Base-by-base conservation (phyloP, 768 basidiomycete genomes). In the Suillus clintonianus region DNA sequence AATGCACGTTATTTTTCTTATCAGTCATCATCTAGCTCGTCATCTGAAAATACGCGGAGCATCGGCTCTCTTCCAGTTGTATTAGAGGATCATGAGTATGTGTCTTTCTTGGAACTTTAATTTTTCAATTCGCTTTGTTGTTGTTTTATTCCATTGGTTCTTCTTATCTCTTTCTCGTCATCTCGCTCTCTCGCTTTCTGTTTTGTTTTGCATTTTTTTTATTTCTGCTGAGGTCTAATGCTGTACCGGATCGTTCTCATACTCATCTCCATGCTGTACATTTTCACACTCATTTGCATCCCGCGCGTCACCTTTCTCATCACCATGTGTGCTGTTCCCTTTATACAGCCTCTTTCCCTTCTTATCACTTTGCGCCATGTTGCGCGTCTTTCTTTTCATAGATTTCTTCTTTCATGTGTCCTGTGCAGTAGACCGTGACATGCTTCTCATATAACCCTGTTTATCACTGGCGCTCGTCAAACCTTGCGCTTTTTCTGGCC, bases 31-130 rank as follows among this genome's bases (percentile, higher is more conserved):
- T 56, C 55, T 56, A 15, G 55, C 2, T 56, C 55, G 9, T 56
- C 54, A 36, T 55, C 55, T 39, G 22, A 22, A n/a, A 22, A 36
- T 55, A 22, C 13, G 22, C 34, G 36, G 54, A 36, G 60, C 7
- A 8, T 19, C 11, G 13, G 30, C 53, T 37, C 36, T 22, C 55
- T 62, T 24, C 61, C 61, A 55, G 58, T 62, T 60, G 61, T 62
- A 45, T 59, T 62, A 42, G 61, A 62, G 24, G 61, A 60, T 59
- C 58, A 62, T 43, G 61, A 62, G 61, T 62, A 62, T 62, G 61
- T 62, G 17, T 62, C 61, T 62, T 62, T 62, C 4, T 60, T 62
- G 61, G 61, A 62, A 41, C 51, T 62, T 30, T 56, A 24, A 37
- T 22, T n/a, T 36, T 13, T 22, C 22, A 2, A 34, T 37, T 24